phyloP scores from a whole-genome alignment of 176 grass and related monocot species.

The Dactylis glomerata region DNA sequence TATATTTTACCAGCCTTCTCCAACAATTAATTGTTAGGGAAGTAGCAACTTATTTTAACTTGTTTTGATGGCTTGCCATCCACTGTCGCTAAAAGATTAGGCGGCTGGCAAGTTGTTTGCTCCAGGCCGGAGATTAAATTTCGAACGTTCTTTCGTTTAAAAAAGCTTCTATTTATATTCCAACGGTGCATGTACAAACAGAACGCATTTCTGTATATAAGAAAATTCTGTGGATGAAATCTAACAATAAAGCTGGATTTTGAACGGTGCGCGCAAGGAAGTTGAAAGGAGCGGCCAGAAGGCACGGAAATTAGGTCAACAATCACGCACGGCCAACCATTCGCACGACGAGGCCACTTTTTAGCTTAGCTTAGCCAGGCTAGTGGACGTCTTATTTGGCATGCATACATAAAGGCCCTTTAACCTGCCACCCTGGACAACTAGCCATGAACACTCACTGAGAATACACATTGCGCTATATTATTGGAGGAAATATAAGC shows the following conservation, averaged over 20 bases:
- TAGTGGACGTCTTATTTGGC: slow-evolving; percentile 29
- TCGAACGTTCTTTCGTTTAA: too few relatives aligned
- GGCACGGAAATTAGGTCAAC: not conserved
- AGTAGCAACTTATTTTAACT: too few relatives aligned
- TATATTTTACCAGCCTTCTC: too few relatives aligned
- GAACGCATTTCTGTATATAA: too few relatives aligned
- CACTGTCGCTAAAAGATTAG: too few relatives aligned
- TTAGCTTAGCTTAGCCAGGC: not conserved
- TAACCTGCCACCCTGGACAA: slow-evolving; percentile 16
- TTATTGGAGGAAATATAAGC: not conserved
- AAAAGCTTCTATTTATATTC: not conserved
- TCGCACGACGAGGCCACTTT: not conserved
- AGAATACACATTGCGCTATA: not conserved
- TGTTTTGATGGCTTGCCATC: too few relatives aligned
- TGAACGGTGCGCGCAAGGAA: not conserved
- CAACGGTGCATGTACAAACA: not conserved
- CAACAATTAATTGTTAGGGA: too few relatives aligned
- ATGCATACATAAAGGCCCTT: slow-evolving; percentile 5
- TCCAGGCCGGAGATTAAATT: too few relatives aligned
- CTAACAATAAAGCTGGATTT: not conserved
- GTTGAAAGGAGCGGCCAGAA: slow-evolving; percentile 11
- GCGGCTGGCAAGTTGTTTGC: too few relatives aligned
- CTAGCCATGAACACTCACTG: not conserved
- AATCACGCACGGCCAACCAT: not conserved
- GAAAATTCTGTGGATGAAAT: not conserved